Conservation (phyloP, 805 yeast species). For the Candida insectalens region DNA sequence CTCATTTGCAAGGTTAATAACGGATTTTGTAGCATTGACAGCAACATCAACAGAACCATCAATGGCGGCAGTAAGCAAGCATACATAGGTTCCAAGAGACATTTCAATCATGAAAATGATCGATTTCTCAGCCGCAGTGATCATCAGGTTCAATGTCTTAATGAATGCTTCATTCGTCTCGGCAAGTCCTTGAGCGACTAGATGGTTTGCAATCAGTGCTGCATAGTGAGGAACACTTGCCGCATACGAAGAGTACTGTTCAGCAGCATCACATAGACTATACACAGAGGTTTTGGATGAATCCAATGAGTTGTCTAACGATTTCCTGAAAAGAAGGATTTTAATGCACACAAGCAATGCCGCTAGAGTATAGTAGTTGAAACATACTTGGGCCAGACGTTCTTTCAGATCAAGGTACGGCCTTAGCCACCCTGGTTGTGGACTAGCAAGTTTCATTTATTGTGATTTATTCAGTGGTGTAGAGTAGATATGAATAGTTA, state of each 20-base stretch:
- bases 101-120: conserved; percentile 60
- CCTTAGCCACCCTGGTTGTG: no score
- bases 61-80: conserved; percentile 66
- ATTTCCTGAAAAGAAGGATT: conserved; percentile 42
- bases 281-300: conserved; percentile 29
- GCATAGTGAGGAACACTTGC: conserved; percentile 48
- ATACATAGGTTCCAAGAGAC: conserved; percentile 78
- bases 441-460: conserved; percentile 4
- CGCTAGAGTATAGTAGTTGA: conserved; percentile 55
- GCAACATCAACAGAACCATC: conserved; percentile 68
- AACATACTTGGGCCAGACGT: conserved; percentile 51
- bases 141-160: conserved; percentile 31
- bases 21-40: conserved; percentile 56
- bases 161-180: conserved; percentile 38
- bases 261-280: conserved; percentile 37
- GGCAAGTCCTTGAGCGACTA: conserved; percentile 38
- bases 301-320: conserved; percentile 34
- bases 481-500: no score
- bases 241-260: conserved; percentile 24
- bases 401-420: conserved; percentile 42
- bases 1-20: conserved; percentile 51
- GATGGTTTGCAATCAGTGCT: conserved; percentile 41
- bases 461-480: no score
- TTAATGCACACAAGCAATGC: conserved; percentile 50
- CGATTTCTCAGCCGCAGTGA: conserved; percentile 50